Base-by-base conservation (phyloP, 768 basidiomycete species). In the Lactarius indigo region DNA sequence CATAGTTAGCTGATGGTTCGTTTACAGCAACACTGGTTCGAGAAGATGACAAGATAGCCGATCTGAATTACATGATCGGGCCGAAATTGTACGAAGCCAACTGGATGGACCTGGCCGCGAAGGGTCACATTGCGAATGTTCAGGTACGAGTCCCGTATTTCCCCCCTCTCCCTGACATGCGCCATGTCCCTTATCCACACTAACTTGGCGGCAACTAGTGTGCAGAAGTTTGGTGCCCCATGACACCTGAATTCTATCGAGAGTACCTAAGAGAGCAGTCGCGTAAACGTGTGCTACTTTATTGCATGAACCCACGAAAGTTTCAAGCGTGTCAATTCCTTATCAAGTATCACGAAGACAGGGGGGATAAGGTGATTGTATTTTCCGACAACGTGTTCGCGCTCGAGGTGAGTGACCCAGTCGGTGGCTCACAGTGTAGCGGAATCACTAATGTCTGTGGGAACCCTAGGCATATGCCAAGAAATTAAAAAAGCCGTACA, bases 81-180 rank as follows among this genome's bases (percentile, higher is more conserved):
- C 97, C 97, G 12, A 99, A 99, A 78, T 84, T 99, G 35, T 99
- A 99, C 75, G 97, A 99, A 78, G 97, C 97, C 5, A 99, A 99
- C 75, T 99, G 97, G 97, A 98, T 99, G 96, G 97, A 99, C 77
- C 87, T 99, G 71, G 97, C 97, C 61, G 94, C 94, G 68, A 98
- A 98, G 78, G 97, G 97, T 2, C 97, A 99, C 77, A 99, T 99
- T 74, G 97, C 97, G 8, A 98, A 97, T 74, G 97, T 99, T n/a
- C 96, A 98, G 87, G 95, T 95, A 75, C 72, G 83, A 75, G 33
- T 42, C 56, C 64, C 42, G 61, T 42, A 28, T 23, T 42, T 50
- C 50, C n/a, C 30, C 26, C 47, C 58, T 64, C 41, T 35, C 57
- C 64, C 33, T 35, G 57, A 56, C 61, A 37, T 54, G 47, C 65